Conservation (phyloP, 768 basidiomycete species). For the Lactifluus rugatus region DNA sequence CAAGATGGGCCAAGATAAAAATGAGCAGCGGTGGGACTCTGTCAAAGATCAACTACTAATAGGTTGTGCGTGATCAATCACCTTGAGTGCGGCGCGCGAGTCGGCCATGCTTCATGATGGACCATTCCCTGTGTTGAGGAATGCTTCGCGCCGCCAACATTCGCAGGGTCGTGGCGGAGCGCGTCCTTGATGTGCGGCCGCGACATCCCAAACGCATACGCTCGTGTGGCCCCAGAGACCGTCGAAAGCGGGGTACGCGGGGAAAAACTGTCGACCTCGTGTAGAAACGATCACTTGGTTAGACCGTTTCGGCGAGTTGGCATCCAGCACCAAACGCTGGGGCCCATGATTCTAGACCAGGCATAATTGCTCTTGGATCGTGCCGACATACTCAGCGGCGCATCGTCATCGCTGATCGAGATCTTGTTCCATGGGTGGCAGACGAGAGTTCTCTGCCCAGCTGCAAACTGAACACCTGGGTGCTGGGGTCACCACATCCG, state of each 20-base stretch:
- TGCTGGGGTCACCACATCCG: conserved; percentile 38
- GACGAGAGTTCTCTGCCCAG: conserved; percentile 23
- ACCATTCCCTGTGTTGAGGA: conserved; percentile 29
- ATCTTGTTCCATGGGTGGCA: conserved; percentile 14
- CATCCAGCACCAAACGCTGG: conserved; percentile 43
- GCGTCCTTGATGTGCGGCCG: conserved; percentile 30
- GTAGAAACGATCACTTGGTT: conserved; percentile 27
- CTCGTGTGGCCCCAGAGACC: conserved; percentile 25
- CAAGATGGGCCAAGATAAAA: conserved; percentile 26
- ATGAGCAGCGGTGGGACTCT: conserved; percentile 26
- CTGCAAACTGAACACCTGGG: conserved; percentile 28
- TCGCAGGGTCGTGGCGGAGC: conserved; percentile 21
- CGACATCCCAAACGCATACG: conserved; percentile 31
- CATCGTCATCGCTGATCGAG: conserved; percentile 39
- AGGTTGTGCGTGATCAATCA: conserved; percentile 1
- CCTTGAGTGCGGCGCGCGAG: conserved; percentile 27
- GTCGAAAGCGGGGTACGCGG: conserved; percentile 27
- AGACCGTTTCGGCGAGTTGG: conserved; percentile 40
- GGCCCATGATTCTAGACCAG: conserved; percentile 44
- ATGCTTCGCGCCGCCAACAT: conserved; percentile 28
- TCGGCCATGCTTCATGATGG: conserved; percentile 27
- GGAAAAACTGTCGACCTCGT: conserved; percentile 28
- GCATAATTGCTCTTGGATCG: conserved; percentile 40
- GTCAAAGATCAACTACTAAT: conserved; percentile 22
- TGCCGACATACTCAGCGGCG: conserved; percentile 33